Evolutionary conservation across 805 yeast species (phyloP).

Genomic region (Candida sonorensis): DNA sequence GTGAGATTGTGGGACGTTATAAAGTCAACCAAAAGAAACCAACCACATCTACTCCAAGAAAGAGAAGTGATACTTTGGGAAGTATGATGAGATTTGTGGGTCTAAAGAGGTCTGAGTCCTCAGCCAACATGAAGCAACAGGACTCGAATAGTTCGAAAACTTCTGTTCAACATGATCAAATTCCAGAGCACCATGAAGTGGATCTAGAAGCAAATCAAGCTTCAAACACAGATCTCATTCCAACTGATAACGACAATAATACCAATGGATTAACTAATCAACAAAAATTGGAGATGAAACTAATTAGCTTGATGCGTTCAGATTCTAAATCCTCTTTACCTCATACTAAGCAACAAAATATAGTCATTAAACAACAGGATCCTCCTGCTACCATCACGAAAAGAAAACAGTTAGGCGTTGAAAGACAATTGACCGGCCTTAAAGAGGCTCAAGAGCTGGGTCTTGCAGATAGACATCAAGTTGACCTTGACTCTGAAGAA

Average conservation of each 20-base stretch:
- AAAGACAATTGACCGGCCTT: slow-evolving; percentile 2
- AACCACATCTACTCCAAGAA: slow-evolving; percentile 1
- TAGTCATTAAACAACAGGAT: not conserved
- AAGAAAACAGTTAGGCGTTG: slow-evolving; percentile 1
- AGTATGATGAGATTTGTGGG: slow-evolving; percentile 5
- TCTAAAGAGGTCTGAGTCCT: too few relatives aligned
- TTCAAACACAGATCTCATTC: slow-evolving; percentile 16
- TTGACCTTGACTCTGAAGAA: slow-evolving; percentile 8
- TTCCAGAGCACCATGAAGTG: too few relatives aligned
- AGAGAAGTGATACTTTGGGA: slow-evolving; percentile 10
- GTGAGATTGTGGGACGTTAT: slow-evolving; percentile 84
- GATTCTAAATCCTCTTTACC: slow-evolving; percentile 11
- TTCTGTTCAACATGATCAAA: too few relatives aligned
- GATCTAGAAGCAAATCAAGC: slow-evolving; percentile 18
- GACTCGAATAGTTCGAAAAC: too few relatives aligned
- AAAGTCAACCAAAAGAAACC: slow-evolving; percentile 46
- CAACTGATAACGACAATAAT: slow-evolving; percentile 6
- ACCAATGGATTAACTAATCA: slow-evolving; percentile 2
- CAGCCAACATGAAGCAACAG: too few relatives aligned
- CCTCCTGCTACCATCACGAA: not conserved
- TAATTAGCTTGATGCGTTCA: slow-evolving; percentile 19
- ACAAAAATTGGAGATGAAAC: slow-evolving; percentile 18
- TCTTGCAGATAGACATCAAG: not conserved
- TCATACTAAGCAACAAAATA: not conserved
- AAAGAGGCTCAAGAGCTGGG: not conserved